Evolutionary conservation across 805 yeast species (phyloP).

Genomic region (Hanseniaspora meyeri): DNA sequence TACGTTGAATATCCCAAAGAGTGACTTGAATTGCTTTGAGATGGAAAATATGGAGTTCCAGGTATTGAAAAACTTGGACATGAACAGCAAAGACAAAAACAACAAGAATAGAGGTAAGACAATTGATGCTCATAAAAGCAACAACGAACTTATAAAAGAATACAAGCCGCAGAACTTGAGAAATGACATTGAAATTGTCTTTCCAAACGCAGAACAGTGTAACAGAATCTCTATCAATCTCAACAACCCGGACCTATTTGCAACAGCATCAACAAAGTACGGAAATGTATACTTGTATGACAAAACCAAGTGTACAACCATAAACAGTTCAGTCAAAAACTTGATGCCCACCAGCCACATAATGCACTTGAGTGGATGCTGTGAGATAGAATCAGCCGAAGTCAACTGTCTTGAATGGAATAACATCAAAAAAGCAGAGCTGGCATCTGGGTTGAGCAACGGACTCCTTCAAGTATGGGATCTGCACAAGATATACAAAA

Average conservation of each 20-base stretch:
- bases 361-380: conserved; percentile 17
- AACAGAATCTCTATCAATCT: conserved; percentile 67
- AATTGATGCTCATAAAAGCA: too few relatives aligned
- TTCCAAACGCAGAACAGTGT: conserved; percentile 49
- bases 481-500: conserved; percentile 32
- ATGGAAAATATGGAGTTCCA: conserved; percentile 30
- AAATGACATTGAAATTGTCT: conserved; percentile 22
- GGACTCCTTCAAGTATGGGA: conserved; percentile 63
- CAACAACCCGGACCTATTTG: conserved; percentile 72
- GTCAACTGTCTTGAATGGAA: conserved; percentile 74
- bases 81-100: conserved; percentile 18
- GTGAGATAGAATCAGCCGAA: conserved; percentile 26
- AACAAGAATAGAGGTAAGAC: neutral
- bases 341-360: conserved; percentile 14
- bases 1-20: conserved; percentile 24
- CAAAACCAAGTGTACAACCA: conserved; percentile 63
- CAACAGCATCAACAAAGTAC: conserved; percentile 45
- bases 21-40: conserved; percentile 28
- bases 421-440: conserved; percentile 41
- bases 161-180: conserved; percentile 19
- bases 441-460: conserved; percentile 50
- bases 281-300: conserved; percentile 65
- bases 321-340: conserved; percentile 20
- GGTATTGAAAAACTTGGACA: conserved; percentile 19
- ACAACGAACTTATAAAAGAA: conserved; percentile 3